These are phyloP conservation scores for Arctium minus DNA, from an alignment of 129 eudicot species.

Conservation along the genomic window DNA sequence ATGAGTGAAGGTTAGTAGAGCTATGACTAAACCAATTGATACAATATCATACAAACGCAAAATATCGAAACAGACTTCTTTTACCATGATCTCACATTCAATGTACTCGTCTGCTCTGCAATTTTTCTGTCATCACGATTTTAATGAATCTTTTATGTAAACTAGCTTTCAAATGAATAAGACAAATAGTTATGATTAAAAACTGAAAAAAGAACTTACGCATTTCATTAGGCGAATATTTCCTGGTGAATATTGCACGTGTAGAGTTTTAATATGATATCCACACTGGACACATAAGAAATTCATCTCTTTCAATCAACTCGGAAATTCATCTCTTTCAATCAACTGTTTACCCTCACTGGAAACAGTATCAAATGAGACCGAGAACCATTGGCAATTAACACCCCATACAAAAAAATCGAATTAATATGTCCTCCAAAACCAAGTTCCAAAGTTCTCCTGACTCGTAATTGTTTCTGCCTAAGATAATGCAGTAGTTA, in stretches of 20 bases:
- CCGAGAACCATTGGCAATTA: background rate
- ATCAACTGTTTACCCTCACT: background rate
- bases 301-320: constrained; percentile 28
- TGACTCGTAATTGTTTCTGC: background rate
- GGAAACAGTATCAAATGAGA: background rate
- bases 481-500: background rate
- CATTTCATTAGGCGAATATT: constrained; percentile 84
- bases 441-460: background rate
- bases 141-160: background rate
- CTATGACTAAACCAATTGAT: background rate
- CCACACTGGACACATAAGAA: constrained; percentile 60
- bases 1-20: background rate
- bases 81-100: constrained; percentile 88
- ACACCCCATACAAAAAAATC: too few species aligned
- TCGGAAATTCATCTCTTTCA: too few species aligned
- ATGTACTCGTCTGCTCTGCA: constrained; percentile 80
- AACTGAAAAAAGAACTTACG: constrained; percentile 29
- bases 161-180: constrained; percentile 9
- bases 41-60: background rate
- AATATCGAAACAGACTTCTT: background rate
- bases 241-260: constrained; percentile 80
- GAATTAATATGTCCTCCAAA: background rate
- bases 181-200: background rate
- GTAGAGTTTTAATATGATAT: constrained; percentile 45
- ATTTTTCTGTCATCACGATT: constrained; percentile 35